These are phyloP conservation scores for Russula griseocarnosa DNA, from an alignment of 768 basidiomycete species.

Conservation along the genomic window DNA sequence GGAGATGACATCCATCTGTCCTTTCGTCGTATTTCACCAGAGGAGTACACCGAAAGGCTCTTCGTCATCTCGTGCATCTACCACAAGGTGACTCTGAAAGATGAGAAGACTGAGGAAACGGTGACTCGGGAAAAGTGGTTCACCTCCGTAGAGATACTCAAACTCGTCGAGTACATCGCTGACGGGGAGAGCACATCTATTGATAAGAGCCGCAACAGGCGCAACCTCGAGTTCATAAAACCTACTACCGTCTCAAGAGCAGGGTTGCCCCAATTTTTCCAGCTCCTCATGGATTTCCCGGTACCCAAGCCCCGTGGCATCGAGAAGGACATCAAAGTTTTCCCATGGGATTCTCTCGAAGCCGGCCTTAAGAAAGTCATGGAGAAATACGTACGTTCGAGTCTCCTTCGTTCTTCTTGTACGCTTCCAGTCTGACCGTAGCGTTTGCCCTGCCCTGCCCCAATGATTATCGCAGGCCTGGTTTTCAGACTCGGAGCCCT, in stretches of 20 bases:
- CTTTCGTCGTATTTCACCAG: slow-evolving; percentile 69
- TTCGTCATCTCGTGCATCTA: slow-evolving; percentile 95
- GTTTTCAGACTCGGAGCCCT: not conserved
- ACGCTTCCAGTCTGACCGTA: slow-evolving; percentile 1
- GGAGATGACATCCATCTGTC: slow-evolving; percentile 73
- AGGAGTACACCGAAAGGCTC: slow-evolving; percentile 67
- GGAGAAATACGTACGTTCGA: slow-evolving; percentile 69
- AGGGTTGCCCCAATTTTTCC: slow-evolving; percentile 81
- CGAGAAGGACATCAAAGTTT: slow-evolving; percentile 93
- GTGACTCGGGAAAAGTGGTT: slow-evolving; percentile 76
- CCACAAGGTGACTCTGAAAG: slow-evolving; percentile 62
- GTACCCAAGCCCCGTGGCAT: slow-evolving; percentile 93
- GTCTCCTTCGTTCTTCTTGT: not conserved
- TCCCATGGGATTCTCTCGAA: slow-evolving; percentile 67
- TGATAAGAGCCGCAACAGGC: slow-evolving; percentile 93
- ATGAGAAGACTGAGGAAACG: slow-evolving; percentile 32
- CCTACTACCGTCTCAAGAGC: slow-evolving; percentile 89
- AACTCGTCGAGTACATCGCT: slow-evolving; percentile 76
- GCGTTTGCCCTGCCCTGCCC: not conserved
- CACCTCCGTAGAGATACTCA: slow-evolving; percentile 95
- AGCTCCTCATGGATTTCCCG: slow-evolving; percentile 94
- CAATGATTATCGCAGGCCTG: slow-evolving; percentile 6
- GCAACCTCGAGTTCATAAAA: slow-evolving; percentile 89
- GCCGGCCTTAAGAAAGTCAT: slow-evolving; percentile 76
- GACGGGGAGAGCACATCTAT: slow-evolving; percentile 82